A percentile compares a stretch with the other conserved stretches of the same genome.
Evolutionary conservation across 352 stramenopile genomes (phyloP).

Genomic region (Pythium phragmiticola): DNA sequence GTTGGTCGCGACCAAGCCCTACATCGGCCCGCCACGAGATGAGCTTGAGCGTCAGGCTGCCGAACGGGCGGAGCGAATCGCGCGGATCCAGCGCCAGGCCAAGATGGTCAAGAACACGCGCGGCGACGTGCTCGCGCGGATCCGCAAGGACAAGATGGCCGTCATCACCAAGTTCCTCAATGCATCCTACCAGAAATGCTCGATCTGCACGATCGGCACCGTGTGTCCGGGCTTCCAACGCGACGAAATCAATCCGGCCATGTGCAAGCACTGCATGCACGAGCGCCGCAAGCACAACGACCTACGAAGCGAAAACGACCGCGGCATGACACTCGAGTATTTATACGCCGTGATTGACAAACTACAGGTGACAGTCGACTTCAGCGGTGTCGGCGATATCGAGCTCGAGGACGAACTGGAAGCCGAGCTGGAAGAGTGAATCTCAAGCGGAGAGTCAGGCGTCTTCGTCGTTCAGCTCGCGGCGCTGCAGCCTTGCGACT

Average conservation of each 20-base stretch:
- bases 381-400: slow-evolving; percentile 49
- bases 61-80: slow-evolving; percentile 36
- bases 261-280: slow-evolving; percentile 80
- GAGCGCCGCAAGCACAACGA: slow-evolving; percentile 66
- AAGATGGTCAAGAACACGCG: slow-evolving; percentile 43
- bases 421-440: slow-evolving; percentile 40
- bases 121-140: slow-evolving; percentile 40
- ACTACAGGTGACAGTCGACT: slow-evolving; percentile 54
- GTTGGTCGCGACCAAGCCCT: slow-evolving; percentile 90
- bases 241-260: slow-evolving; percentile 59
- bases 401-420: slow-evolving; percentile 58
- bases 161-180: slow-evolving; percentile 55
- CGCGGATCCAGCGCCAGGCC: slow-evolving; percentile 53
- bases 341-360: slow-evolving; percentile 51
- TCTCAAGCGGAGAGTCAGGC: slow-evolving; percentile 3
- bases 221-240: slow-evolving; percentile 76
- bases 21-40: slow-evolving; percentile 81
- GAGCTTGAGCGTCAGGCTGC: slow-evolving; percentile 50
- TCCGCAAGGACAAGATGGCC: slow-evolving; percentile 43
- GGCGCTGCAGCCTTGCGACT: slow-evolving; percentile 17
- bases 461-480: slow-evolving; percentile 5
- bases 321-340: slow-evolving; percentile 42
- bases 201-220: slow-evolving; percentile 59
- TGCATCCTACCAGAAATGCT: slow-evolving; percentile 56
- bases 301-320: slow-evolving; percentile 37